A percentile compares a stretch with the other conserved stretches of the same genome.
Evolutionary conservation across 768 basidiomycete species (phyloP).

Genomic region (Mrakia hoshinonis): DNA sequence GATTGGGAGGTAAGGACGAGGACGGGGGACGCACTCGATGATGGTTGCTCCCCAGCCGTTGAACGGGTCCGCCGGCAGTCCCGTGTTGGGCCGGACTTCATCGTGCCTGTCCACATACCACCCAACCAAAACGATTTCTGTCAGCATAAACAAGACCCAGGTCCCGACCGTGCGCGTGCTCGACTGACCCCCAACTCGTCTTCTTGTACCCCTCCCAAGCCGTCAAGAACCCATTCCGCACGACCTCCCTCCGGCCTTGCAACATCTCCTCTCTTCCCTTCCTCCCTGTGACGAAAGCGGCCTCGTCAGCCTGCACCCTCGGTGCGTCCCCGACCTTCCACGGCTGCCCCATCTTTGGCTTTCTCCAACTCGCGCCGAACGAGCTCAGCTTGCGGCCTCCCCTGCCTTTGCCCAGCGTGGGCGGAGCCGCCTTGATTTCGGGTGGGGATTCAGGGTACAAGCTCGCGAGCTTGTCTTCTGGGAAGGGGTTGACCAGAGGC

Average conservation of each 20-base stretch:
- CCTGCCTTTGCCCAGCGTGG: too few species aligned
- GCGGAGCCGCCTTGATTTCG: background rate
- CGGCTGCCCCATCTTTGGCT: background rate
- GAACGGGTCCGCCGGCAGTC: constrained; percentile 30
- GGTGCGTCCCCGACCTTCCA: background rate
- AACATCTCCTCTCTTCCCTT: constrained; percentile 16
- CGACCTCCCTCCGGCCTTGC: constrained; percentile 30
- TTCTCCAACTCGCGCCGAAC: constrained; percentile 7
- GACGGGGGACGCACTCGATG: constrained; percentile 32
- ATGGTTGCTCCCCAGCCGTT: constrained; percentile 38
- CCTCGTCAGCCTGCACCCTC: background rate
- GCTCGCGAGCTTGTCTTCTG: background rate
- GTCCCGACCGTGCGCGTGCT: too few species aligned
- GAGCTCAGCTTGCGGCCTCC: background rate
- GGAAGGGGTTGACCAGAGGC: background rate
- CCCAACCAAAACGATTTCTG: background rate
- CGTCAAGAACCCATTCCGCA: constrained; percentile 33
- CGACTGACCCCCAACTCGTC: constrained; percentile 31
- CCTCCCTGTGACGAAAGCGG: background rate
- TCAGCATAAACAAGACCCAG: background rate
- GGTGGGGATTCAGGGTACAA: constrained; percentile 11
- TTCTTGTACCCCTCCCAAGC: constrained; percentile 33
- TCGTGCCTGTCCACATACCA: constrained; percentile 29
- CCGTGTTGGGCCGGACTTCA: constrained; percentile 33
- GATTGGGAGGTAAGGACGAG: background rate